Percentiles rank a stretch among this genome's conserved stretches.
These are phyloP conservation scores for Krasilnikovozyma curviuscula DNA, from an alignment of 768 basidiomycete genomes.

Conservation along the genomic window DNA sequence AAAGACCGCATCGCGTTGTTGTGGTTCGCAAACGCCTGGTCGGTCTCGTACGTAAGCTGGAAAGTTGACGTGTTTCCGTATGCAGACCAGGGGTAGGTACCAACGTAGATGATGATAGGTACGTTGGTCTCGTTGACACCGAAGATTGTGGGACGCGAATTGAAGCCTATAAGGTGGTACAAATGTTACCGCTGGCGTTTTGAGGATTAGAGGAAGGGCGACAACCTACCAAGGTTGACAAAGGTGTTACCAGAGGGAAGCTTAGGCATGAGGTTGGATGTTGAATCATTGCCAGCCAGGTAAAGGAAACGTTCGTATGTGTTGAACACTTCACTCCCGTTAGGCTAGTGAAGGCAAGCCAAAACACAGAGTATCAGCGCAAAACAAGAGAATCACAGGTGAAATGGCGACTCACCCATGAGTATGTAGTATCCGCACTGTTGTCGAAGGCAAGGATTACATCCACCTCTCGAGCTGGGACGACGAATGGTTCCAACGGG, in stretches of 20 bases:
- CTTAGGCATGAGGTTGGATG: slow-evolving; percentile 21
- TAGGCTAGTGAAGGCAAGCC: too few species aligned
- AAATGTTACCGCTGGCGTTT: slow-evolving; percentile 17
- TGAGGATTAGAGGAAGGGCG: slow-evolving; percentile 5
- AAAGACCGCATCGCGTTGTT: slow-evolving; percentile 38
- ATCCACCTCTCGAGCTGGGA: slow-evolving; percentile 48
- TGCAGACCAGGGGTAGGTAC: slow-evolving; percentile 38
- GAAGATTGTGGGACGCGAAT: slow-evolving; percentile 54
- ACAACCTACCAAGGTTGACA: slow-evolving; percentile 18
- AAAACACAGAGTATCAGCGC: too few species aligned
- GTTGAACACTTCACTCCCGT: slow-evolving; percentile 39
- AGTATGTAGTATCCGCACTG: slow-evolving; percentile 28
- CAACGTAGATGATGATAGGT: slow-evolving; percentile 54
- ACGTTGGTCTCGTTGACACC: slow-evolving; percentile 32
- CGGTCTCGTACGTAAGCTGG: slow-evolving; percentile 39
- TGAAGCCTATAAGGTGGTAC: slow-evolving; percentile 40
- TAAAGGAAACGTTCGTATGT: slow-evolving; percentile 16
- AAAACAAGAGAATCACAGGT: too few species aligned
- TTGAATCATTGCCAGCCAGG: slow-evolving; percentile 4
- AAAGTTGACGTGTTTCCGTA: slow-evolving; percentile 44
- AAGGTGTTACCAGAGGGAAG: slow-evolving; percentile 23
- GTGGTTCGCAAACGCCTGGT: slow-evolving; percentile 40
- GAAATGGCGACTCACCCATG: too few species aligned
- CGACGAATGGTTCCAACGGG: slow-evolving; percentile 42
- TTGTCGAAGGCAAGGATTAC: slow-evolving; percentile 58